Base-by-base conservation (phyloP, 1,284 basidiomycete genomes). In the Cryptococcus sp. region DNA sequence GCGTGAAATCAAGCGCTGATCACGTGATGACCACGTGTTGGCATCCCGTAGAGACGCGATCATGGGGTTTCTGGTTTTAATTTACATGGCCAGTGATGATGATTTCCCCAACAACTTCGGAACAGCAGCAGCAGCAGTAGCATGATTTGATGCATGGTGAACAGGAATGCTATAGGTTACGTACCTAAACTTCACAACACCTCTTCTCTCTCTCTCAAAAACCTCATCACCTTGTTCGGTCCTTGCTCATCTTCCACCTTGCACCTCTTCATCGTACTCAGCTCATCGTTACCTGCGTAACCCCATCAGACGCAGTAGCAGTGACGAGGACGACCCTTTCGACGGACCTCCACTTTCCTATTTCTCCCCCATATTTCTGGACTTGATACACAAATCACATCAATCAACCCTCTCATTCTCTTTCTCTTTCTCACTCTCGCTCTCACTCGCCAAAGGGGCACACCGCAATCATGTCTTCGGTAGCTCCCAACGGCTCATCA, bases 381-480 rank as follows among this genome's bases (percentile, higher is more conserved):
- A n/a, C 42, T 45, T n/a, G 42, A n/a, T 45, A 45, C 6, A 45
- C 8, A 35, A 35, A 35, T 2, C 30, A 22, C 22, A 39, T 52
- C 41, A 19, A n/a, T 41, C 40, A 20, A 15, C 50, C 41, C 22
- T 47, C 45, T 47, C 17, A 13, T 15, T 22, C 45, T 3, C 25
- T 3, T 25, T 25, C 25, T 25, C 25, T 25, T 25, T 25, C 6
- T 6, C 6, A 3, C 6, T 23, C 23, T n/a, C 41, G 7, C 4
- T 27, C 50, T 15, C 25, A 40, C 22, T 27, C 40, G n/a, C 30
- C 41, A 45, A 27, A 27, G 43, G 52, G 47, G 43, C 20, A n/a
- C 17, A 27, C 22, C 27, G 23, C 54, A 45, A 43, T 42, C 57
- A 68, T 68, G 69, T 62, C 73, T 55, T 56, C 64, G 47, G 61